phyloP scores from a whole-genome alignment of 441 rosid species.

The Corymbia calophylla region DNA sequence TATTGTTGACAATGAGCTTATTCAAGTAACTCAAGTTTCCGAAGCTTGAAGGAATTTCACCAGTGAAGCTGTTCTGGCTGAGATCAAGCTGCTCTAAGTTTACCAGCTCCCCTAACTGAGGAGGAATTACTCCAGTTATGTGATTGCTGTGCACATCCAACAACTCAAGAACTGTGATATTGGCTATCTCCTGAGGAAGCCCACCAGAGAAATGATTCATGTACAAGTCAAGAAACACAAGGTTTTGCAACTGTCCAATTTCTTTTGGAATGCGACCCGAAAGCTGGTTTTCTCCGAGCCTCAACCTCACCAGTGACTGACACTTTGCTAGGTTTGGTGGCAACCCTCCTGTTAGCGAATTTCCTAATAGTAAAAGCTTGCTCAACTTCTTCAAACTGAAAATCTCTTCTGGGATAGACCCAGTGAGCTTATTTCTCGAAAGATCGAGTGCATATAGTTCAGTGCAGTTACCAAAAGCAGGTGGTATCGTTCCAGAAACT shows the following conservation, averaged over 20 bases:
- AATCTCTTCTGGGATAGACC: conserved; percentile 73
- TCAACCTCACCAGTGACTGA: conserved; percentile 76
- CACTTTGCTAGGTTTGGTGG: conserved; percentile 59
- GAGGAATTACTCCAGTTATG: conserved; percentile 68
- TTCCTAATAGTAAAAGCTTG: conserved; percentile 87
- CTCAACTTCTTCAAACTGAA: conserved; percentile 78
- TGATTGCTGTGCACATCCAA: conserved; percentile 82
- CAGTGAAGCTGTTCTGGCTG: conserved; percentile 77
- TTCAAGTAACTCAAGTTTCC: conserved; percentile 84
- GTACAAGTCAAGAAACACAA: conserved; percentile 86
- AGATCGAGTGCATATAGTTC: conserved; percentile 74
- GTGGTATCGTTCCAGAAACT: conserved; percentile 72
- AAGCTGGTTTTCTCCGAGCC: conserved; percentile 90
- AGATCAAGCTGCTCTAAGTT: conserved; percentile 94
- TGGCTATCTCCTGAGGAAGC: conserved; percentile 71
- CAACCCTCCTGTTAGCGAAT: conserved; percentile 64
- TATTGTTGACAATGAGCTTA: conserved; percentile 90
- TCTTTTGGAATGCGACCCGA: conserved; percentile 79
- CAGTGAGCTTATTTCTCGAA: conserved; percentile 81
- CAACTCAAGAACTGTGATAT: conserved; percentile 74
- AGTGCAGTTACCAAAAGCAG: conserved; percentile 79
- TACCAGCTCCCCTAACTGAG: conserved; percentile 74
- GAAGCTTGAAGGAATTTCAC: conserved; percentile 64
- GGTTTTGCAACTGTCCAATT: conserved; percentile 79
- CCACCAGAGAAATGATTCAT: conserved; percentile 80